These are phyloP conservation scores for Didymella exigua DNA, from an alignment of 2,329 filamentous ascomycete species.

Conservation along the genomic window DNA sequence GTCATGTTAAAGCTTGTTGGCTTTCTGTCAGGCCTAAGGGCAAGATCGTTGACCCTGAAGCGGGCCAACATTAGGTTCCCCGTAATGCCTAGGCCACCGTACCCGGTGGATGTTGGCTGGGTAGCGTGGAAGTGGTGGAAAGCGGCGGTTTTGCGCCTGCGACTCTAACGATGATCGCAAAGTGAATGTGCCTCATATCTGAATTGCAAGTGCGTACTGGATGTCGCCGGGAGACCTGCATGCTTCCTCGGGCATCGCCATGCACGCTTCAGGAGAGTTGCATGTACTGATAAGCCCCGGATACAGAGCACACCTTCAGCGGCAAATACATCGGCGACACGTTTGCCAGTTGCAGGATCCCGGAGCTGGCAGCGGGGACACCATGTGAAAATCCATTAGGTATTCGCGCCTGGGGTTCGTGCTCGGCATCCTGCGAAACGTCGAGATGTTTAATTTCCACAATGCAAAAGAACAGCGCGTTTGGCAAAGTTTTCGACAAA, in stretches of 20 bases:
- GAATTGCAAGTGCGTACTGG: constrained; percentile 1
- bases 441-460: constrained; percentile 15
- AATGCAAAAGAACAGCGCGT: constrained; percentile 1
- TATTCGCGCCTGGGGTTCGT: constrained; percentile 3
- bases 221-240: background rate
- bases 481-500: constrained; percentile 11
- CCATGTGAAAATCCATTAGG: constrained; percentile 18
- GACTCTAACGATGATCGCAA: background rate
- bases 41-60: constrained; percentile 11
- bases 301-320: background rate
- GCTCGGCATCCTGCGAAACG: constrained; percentile 1
- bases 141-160: constrained; percentile 5
- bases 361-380: constrained; percentile 11
- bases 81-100: no score
- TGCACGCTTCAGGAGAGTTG: background rate
- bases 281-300: background rate
- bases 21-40: background rate
- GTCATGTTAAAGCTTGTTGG: constrained; percentile 4
- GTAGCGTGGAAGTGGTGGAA: background rate
- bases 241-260: background rate
- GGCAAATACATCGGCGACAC: background rate
- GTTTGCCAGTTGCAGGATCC: background rate
- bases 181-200: constrained; percentile 4
- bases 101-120: constrained; percentile 9
- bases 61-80: constrained; percentile 13